These are phyloP conservation scores for Erigeron canadensis DNA, from an alignment of 129 eudicot species.

Conservation along the genomic window DNA sequence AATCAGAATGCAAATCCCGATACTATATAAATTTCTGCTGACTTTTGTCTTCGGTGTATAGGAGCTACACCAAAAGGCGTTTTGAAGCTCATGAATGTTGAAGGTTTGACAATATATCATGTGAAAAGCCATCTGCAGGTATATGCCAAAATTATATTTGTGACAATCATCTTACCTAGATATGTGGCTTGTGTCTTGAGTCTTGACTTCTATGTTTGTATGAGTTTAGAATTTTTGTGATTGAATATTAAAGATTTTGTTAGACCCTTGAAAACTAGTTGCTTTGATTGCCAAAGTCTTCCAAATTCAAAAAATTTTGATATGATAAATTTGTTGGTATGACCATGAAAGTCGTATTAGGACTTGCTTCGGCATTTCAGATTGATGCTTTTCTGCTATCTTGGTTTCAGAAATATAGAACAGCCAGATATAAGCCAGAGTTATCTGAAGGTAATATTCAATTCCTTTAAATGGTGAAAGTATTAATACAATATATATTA, in stretches of 20 bases:
- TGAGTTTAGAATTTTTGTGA: background rate
- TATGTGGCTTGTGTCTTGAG: background rate
- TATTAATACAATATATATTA: background rate
- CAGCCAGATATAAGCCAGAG: constrained; percentile 91
- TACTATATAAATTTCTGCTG: constrained; percentile 10
- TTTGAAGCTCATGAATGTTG: constrained; percentile 92
- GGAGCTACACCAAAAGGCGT: constrained; percentile 98
- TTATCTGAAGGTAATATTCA: constrained; percentile 65
- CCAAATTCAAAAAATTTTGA: background rate
- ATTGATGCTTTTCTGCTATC: constrained; percentile 15
- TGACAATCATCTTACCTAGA: background rate
- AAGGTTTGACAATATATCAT: constrained; percentile 88
- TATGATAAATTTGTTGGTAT: constrained; percentile 15
- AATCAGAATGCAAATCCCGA: background rate
- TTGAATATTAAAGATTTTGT: background rate
- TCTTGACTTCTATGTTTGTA: constrained; percentile 17
- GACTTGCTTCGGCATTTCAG: constrained; percentile 3
- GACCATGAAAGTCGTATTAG: constrained; percentile 15
- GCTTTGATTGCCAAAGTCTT: background rate
- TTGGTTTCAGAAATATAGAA: constrained; percentile 80
- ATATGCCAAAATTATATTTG: constrained; percentile 11
- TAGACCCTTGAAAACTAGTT: background rate
- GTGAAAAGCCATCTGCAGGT: constrained; percentile 98
- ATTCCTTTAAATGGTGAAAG: background rate
- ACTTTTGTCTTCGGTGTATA: constrained; percentile 31